Evolutionary conservation across 768 basidiomycete species (phyloP).

Genomic region (Boletus eberwhitei): DNA sequence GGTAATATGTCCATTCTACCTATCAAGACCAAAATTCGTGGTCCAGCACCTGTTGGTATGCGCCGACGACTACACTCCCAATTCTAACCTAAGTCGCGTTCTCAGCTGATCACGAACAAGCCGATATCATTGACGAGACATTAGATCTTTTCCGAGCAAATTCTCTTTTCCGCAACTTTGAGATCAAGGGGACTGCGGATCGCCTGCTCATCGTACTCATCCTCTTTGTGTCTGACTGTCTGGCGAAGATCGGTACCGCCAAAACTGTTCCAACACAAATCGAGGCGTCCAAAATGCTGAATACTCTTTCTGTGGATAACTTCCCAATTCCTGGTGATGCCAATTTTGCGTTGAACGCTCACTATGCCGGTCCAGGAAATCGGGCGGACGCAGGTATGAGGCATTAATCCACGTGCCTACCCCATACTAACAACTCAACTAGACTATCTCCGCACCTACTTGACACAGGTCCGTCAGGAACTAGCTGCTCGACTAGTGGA

Average conservation of each 20-base stretch:
- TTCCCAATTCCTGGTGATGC: constrained; percentile 96
- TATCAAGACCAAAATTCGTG: constrained; percentile 87
- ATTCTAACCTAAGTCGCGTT: constrained; percentile 10
- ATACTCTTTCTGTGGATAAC: constrained; percentile 89
- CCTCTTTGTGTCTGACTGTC: constrained; percentile 96
- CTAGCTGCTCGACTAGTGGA: constrained; percentile 83
- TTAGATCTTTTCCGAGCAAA: constrained; percentile 97
- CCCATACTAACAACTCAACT: constrained; percentile 10
- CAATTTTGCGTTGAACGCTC: constrained; percentile 87
- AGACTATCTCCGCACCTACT: constrained; percentile 90
- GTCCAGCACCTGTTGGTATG: constrained; percentile 82
- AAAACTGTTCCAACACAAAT: constrained; percentile 70
- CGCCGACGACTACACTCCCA: constrained; percentile 7
- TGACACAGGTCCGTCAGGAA: constrained; percentile 92
- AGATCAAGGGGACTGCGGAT: constrained; percentile 98
- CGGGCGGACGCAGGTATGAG: constrained; percentile 76
- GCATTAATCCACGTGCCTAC: not conserved
- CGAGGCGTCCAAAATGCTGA: constrained; percentile 83
- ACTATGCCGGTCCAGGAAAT: constrained; percentile 79
- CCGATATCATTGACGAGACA: constrained; percentile 94
- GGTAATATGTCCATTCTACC: constrained; percentile 91
- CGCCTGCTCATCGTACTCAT: constrained; percentile 95
- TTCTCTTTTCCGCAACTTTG: constrained; percentile 98
- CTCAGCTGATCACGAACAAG: constrained; percentile 70
- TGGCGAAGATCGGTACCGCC: constrained; percentile 78